phyloP scores from a whole-genome alignment of 139 green algal genomes.

The Chlorella sorokiniana region DNA sequence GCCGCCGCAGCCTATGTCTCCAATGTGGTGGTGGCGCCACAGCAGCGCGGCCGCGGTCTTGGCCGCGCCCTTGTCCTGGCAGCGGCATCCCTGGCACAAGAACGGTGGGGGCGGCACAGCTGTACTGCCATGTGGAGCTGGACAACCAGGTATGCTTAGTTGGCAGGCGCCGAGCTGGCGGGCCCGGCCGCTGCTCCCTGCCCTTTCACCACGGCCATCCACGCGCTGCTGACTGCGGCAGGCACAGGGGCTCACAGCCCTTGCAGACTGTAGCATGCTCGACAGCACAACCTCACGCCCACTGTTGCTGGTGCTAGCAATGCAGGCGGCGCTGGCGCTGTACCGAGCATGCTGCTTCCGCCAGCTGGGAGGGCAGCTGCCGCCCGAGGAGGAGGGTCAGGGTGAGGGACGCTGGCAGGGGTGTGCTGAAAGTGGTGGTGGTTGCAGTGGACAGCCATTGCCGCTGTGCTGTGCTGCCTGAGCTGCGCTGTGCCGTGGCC shows the following conservation, averaged over 20 bases:
- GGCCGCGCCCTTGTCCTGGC: background rate
- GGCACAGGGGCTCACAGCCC: no score
- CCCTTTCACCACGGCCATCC: no score
- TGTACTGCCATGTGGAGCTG: constrained; percentile 25
- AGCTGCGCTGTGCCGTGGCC: background rate
- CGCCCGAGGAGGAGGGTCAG: background rate
- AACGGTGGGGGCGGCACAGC: background rate
- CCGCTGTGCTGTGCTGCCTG: no score
- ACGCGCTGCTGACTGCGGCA: no score
- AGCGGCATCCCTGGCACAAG: background rate
- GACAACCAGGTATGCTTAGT: constrained; percentile 13
- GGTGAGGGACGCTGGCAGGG: background rate
- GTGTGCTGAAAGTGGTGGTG: background rate
- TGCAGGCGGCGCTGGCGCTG: constrained; percentile 18
- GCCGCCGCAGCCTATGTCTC: background rate
- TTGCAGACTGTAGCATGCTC: no score
- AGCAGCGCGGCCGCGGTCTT: constrained; percentile 6
- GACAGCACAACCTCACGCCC: no score
- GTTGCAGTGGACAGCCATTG: no score
- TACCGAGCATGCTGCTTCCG: constrained; percentile 3
- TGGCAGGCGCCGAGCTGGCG: no score
- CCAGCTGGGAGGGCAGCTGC: constrained; percentile 9
- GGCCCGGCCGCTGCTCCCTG: background rate
- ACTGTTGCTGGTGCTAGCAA: no score
- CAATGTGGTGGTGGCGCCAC: constrained; percentile 10